phyloP scores from a whole-genome alignment of 2,329 filamentous ascomycete species.

The Aspergillus ochraceus region DNA sequence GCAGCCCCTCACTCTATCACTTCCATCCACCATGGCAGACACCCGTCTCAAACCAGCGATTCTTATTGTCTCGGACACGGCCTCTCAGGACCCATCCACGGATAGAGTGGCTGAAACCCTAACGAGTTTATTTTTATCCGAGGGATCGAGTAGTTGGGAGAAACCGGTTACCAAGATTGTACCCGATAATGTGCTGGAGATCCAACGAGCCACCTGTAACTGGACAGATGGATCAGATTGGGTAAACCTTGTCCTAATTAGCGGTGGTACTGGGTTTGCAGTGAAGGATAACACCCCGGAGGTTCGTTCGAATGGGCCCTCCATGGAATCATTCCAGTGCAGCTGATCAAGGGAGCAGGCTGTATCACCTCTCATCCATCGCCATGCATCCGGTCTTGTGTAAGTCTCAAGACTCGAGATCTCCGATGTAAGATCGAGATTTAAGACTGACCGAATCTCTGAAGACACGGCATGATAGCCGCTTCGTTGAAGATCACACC shows the following conservation, averaged over 20 bases:
- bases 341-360: conserved; percentile 55
- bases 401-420: conserved; percentile 39
- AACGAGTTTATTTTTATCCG: conserved; percentile 65
- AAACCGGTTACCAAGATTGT: conserved; percentile 72
- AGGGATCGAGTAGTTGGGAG: conserved; percentile 71
- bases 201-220: conserved; percentile 68
- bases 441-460: conserved; percentile 20
- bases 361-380: conserved; percentile 75
- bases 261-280: conserved; percentile 91
- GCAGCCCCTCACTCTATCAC: conserved; percentile 9
- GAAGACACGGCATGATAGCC: conserved; percentile 85
- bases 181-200: conserved; percentile 70
- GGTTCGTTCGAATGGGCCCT: conserved; percentile 49
- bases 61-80: conserved; percentile 88
- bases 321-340: conserved; percentile 2
- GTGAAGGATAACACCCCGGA: conserved; percentile 84
- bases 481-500: conserved; percentile 83
- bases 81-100: conserved; percentile 72
- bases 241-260: conserved; percentile 78
- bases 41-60: conserved; percentile 68
- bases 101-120: conserved; percentile 72
- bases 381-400: conserved; percentile 83
- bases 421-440: neutral
- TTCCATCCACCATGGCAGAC: conserved; percentile 28
- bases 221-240: conserved; percentile 70